Evolutionary conservation across 2,329 filamentous ascomycete genomes (phyloP), one percentile per base, ranked within the genome.

Genomic region (Trichocomaceae sp.): DNA sequence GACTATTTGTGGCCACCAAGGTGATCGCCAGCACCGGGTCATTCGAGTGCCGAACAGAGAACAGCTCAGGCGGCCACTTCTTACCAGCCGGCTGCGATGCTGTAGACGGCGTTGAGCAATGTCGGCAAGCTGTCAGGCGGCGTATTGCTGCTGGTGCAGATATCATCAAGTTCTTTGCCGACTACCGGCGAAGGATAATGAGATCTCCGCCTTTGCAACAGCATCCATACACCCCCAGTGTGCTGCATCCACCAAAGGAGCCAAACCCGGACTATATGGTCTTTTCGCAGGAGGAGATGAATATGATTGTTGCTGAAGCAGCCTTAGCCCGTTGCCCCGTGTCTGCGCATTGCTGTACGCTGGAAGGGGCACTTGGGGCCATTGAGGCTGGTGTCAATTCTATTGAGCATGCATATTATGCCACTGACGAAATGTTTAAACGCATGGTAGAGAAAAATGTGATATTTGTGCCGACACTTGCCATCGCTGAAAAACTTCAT

Each of bases 1-100:
- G 80, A 2, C 70, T 83, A 42, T 81, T 81, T 62, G 79, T 82
- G 29, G 77, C 78, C 3, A 81, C 79, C 0, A 72, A 79, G 54
- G 73, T 45, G 2, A 13, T 52, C 15, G 50, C 50, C 41, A 45
- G 39, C 37, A 45, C 50, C 3, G 50, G 50, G 5, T 29, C 39
- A 6, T 52, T 15, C 33, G 52, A 49, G 13, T 35, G 22, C 23
- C 47, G 52, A 9, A 49, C 45, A 6, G 52, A 55, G n/a, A 54
- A 49, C 15, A 37, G 22, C 12, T 22, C 29, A 1, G 52, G 44
- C 13, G 52, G 46, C 5, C 35, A 37, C 20, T 35, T 29, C 15
- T 46, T 49, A 5, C 52, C 52, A 23, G 5, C 33, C 5, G 41
- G 46, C 46, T 54, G 33, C 20, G 52, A 54, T 42, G 31, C 47